Evolutionary conservation across 148 eudicot species (phyloP).

Genomic region (Silene uniflora): DNA sequence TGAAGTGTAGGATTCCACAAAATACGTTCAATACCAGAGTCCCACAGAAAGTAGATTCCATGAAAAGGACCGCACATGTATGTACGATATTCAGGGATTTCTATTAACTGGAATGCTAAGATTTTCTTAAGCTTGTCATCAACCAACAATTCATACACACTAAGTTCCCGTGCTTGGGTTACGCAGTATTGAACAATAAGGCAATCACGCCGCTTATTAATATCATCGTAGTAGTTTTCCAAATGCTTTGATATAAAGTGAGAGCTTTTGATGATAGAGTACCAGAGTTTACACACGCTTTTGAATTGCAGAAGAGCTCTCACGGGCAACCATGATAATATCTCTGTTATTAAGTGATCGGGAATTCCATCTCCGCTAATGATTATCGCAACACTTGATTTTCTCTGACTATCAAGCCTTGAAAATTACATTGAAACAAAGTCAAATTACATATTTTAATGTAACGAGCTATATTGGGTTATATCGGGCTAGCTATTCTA

Average conservation of each 20-base stretch:
- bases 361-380: neutral
- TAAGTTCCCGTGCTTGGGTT: neutral
- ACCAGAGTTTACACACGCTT: conserved; percentile 16
- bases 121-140: neutral
- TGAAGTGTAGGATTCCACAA: conserved; percentile 25
- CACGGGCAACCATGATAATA: neutral
- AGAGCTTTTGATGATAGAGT: neutral
- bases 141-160: neutral
- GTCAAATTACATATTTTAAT: no score
- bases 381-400: neutral
- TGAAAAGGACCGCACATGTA: conserved; percentile 5
- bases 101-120: neutral
- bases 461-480: no score
- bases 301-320: neutral
- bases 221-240: conserved; percentile 7
- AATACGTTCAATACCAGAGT: conserved; percentile 37
- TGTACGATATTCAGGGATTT: neutral
- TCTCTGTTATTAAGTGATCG: neutral
- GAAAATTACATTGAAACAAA: no score
- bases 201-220: neutral
- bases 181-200: neutral
- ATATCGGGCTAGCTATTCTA: no score
- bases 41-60: conserved; percentile 1
- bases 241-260: neutral
- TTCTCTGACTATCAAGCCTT: neutral